Evolutionary conservation across 805 yeast genomes (phyloP), one percentile per base, ranked within the genome.

Genomic region (Yamadazyma ubonensis): DNA sequence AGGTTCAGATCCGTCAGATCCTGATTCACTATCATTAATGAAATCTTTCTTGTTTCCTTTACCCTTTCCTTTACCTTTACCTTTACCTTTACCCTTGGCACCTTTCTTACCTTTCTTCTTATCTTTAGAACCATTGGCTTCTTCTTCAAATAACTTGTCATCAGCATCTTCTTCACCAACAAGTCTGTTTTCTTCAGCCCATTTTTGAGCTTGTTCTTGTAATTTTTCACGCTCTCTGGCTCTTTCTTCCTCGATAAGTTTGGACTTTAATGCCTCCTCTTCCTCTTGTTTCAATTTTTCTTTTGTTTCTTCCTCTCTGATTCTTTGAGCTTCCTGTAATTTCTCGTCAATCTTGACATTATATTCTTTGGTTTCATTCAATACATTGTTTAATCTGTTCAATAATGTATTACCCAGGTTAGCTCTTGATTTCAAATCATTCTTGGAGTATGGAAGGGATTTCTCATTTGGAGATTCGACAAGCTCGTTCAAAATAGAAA

Each of bases 401-500:
- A 76, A 70, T 57, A 89, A 71, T 0, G 96, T 85, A 41, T 81
- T 78, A 57, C 96, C 96, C 75, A 88, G 76, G 49, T 77, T 76
- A n/a, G 93, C 91, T 64, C 97, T 81, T 50, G 89, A 83, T 53
- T 81, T 83, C 50, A 93, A 70, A 47, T 90, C 96, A 14, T 78
- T 78, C 19, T 83, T 71, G 2, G 95, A 83, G 57, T 79, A 86
- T 23, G 96, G 95, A 8, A 95, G 82, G 33, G 65, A 63, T 16
- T 70, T 76, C 14, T 75, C 78, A 1, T 65, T 71, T 0, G 65
- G 53, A 3, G 90, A 72, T 3, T 34, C 39, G 3, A 20, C 39
- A 43, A 85, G 66, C 42, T 74, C 77, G 28, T 73, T 78, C 54
- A 91, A 70, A 3, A 72, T 57, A 12, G 54, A 57, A 41, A 87